Percentiles rank a stretch among this genome's conserved stretches.
Conservation (phyloP, 169 alveolate genomes). For the Perkinsus chesapeaki region DNA sequence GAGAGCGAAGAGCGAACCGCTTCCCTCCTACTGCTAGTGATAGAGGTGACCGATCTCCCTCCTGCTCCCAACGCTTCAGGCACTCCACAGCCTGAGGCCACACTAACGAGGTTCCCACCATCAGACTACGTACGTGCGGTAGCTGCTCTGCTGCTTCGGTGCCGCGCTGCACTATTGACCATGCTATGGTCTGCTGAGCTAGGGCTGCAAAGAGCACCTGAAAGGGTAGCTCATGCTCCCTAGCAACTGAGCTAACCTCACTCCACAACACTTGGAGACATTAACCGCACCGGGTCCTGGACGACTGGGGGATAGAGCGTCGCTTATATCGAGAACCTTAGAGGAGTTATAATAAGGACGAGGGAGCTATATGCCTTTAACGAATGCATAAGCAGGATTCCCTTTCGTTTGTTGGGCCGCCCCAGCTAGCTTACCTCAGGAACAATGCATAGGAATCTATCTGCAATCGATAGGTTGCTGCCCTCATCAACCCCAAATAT, state of each 20-base stretch:
- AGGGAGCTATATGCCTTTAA: no score
- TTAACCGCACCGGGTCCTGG: neutral
- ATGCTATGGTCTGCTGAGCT: neutral
- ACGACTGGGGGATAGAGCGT: neutral
- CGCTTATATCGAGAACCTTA: neutral
- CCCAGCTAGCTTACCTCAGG: neutral
- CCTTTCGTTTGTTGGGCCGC: no score
- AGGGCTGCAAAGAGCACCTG: neutral
- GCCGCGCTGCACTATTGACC: neutral
- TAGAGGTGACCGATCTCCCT: neutral
- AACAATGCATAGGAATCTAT: neutral
- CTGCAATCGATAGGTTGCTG: neutral
- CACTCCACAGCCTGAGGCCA: neutral
- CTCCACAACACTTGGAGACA: neutral
- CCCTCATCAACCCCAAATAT: neutral
- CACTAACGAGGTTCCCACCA: neutral
- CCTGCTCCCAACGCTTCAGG: neutral
- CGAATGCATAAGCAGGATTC: no score
- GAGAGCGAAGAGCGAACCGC: no score
- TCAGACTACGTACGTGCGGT: neutral
- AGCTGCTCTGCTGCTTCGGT: neutral
- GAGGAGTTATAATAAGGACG: no score
- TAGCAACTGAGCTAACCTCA: neutral
- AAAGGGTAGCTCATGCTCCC: neutral
- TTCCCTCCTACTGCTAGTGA: neutral